These are phyloP conservation scores for Tylopilus balloui DNA, from an alignment of 768 basidiomycete species.

Conservation along the genomic window DNA sequence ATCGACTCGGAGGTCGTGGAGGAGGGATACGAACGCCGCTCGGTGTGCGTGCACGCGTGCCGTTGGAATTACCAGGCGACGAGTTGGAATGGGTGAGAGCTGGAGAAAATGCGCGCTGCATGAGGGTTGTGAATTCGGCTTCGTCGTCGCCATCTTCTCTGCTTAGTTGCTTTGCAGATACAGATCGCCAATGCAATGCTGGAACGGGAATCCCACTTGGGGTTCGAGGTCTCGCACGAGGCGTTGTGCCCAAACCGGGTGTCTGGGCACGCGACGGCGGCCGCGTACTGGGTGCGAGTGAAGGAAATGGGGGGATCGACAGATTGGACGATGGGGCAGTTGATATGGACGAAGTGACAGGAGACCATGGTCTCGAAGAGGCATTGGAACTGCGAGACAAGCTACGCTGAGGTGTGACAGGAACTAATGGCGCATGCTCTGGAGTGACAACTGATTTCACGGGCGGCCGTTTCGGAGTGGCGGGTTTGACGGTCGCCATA, in stretches of 20 bases:
- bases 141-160: constrained; percentile 44
- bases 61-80: constrained; percentile 31
- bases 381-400: constrained; percentile 70
- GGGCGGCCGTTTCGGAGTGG: constrained; percentile 45
- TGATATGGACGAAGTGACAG: constrained; percentile 65
- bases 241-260: constrained; percentile 42
- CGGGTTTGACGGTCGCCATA: constrained; percentile 42
- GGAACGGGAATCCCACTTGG: constrained; percentile 78
- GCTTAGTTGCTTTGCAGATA: constrained; percentile 46
- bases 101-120: constrained; percentile 60
- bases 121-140: constrained; percentile 38
- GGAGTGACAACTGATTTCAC: constrained; percentile 46
- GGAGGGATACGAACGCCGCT: constrained; percentile 44
- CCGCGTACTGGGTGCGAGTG: constrained; percentile 26
- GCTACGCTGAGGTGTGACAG: constrained; percentile 55
- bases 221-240: constrained; percentile 71
- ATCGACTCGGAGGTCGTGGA: constrained; percentile 74
- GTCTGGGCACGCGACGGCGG: constrained; percentile 60
- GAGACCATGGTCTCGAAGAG: constrained; percentile 79
- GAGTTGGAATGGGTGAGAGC: constrained; percentile 50
- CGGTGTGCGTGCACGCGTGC: constrained; percentile 37
- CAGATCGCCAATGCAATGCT: constrained; percentile 42
- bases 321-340: constrained; percentile 53
- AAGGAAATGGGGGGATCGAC: constrained; percentile 35
- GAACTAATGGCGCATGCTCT: constrained; percentile 42